phyloP scores from a whole-genome alignment of 805 yeast genomes.

The Sungouiella blattae region DNA sequence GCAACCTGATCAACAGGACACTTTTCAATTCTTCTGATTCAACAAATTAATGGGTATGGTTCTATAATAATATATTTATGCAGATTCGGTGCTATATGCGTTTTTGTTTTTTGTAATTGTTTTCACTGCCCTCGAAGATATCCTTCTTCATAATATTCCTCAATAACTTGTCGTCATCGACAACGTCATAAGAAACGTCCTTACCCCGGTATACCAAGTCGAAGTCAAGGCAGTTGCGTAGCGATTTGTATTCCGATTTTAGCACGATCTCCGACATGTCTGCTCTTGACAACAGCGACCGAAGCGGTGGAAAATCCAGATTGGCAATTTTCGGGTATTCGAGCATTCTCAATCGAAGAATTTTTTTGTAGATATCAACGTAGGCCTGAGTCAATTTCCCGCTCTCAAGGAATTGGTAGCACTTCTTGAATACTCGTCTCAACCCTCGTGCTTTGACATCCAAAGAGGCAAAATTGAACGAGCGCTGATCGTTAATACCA shows the following conservation, averaged over 20 bases:
- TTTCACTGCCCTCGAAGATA: constrained; percentile 9
- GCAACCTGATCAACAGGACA: no score
- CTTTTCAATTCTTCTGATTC: no score
- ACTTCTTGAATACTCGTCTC: constrained; percentile 53
- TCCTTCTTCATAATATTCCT: constrained; percentile 56
- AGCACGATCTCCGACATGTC: constrained; percentile 56
- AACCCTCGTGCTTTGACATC: constrained; percentile 22
- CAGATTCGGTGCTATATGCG: not conserved
- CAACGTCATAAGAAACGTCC: constrained; percentile 32
- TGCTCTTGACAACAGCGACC: constrained; percentile 14
- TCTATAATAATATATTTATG: no score
- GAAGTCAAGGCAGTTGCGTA: constrained; percentile 37
- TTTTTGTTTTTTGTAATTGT: constrained; percentile 18
- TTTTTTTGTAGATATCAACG: constrained; percentile 24
- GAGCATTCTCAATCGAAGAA: constrained; percentile 33
- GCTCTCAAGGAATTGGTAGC: constrained; percentile 56
- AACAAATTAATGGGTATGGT: no score
- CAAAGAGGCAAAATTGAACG: constrained; percentile 25
- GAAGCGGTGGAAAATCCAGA: constrained; percentile 14
- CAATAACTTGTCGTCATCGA: constrained; percentile 58
- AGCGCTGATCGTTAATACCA: constrained; percentile 20
- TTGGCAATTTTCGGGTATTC: constrained; percentile 46
- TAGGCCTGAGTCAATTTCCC: constrained; percentile 43
- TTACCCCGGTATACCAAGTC: constrained; percentile 22
- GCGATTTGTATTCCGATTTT: constrained; percentile 51